Evolutionary conservation across 2,329 filamentous ascomycete species (phyloP), one percentile per base, ranked within the genome.

Genomic region (Pyricularia pennisetigena): DNA sequence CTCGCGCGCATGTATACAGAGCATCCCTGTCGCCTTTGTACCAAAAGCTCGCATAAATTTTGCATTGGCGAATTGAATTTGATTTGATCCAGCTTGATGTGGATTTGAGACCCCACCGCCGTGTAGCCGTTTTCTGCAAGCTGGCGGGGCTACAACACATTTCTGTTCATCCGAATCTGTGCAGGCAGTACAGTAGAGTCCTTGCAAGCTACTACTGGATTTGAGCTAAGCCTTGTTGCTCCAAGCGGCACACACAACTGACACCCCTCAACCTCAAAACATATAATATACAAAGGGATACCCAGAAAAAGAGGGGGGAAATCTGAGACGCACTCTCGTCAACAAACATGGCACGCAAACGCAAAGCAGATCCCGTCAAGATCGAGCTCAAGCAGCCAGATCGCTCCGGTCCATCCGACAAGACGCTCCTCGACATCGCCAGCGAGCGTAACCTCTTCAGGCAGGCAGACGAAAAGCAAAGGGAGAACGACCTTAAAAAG

Each of bases 361-460:
- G 83, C 65, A 84, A 81, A 71, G 79, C 81, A 72, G 78, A 79
- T 64, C 77, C 82, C 62, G 75, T 77, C 71, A 78, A 83, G 69
- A 84, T 91, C 76, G 86, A 87, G 72, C 82, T 93, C 69, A 79
- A 81, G 67, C 87, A 91, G n/a, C 90, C 91, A 35, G 88, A 93
- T 77, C 86, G 88, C 69, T 87, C 86, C 66, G 85, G 77, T 1
- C 88, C 82, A 0, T 79, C 79, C 5, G 83, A 87, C 62, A 84
- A 89, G 76, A 94, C 91, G 0, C 82, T 95, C n/a, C 82, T 93
- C 69, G 82, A 94, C 68, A 76, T 94, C 32, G 91, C 91, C 69
- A 83, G 89, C 67, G 85, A 92, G 71, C 84, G 85, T 71, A 76
- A 86, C 75, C 79, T 90, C 72, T 81, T 88, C 76, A 78, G 80